Evolutionary conservation across 768 basidiomycete genomes (phyloP).

Genomic region (Clathrus columnatus): DNA sequence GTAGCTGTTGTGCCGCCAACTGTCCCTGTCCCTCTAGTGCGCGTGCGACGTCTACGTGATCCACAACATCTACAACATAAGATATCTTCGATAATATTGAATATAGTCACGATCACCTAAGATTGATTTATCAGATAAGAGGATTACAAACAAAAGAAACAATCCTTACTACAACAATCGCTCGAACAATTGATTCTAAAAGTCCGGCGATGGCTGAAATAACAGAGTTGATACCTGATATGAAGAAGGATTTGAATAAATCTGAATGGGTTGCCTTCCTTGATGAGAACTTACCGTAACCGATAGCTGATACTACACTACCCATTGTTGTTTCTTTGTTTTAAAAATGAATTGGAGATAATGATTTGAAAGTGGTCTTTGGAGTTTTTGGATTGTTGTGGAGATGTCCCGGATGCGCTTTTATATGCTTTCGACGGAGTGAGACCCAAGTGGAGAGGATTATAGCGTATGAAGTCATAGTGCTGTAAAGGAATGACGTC

Average conservation of each 20-base stretch:
- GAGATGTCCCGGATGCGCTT: no score
- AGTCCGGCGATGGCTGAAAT: neutral
- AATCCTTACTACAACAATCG: neutral
- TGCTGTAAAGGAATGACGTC: no score
- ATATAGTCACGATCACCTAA: neutral
- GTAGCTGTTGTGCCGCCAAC: neutral
- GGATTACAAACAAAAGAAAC: no score
- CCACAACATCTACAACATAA: neutral
- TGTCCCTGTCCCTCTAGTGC: neutral
- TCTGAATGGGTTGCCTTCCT: neutral
- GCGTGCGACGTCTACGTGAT: neutral
- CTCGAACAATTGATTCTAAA: neutral
- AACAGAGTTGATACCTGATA: neutral
- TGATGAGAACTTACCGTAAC: neutral
- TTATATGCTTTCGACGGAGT: no score
- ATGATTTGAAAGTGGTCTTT: neutral
- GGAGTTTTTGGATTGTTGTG: neutral
- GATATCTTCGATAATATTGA: neutral
- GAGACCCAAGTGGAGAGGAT: neutral
- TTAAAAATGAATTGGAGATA: neutral
- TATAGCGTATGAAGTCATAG: no score
- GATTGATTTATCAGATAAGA: no score
- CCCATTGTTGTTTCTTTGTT: neutral
- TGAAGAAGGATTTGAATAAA: neutral
- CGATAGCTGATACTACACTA: neutral